A percentile compares a stretch with the other conserved stretches of the same genome.
Evolutionary conservation across 106 monocot genomes (phyloP).

Genomic region (Acorus calamus): DNA sequence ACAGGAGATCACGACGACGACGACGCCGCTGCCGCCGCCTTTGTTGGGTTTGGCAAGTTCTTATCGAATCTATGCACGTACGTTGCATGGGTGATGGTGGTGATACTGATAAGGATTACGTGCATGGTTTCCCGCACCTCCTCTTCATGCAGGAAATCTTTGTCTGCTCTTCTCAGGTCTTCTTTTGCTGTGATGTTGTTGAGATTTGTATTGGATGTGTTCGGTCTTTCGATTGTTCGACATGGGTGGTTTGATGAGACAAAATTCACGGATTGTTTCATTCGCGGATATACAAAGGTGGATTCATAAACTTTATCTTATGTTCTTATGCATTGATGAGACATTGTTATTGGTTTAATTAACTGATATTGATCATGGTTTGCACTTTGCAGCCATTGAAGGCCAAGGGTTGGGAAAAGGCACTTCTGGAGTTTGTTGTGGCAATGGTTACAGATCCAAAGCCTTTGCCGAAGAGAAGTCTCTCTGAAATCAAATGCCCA

Average conservation of each 20-base stretch:
- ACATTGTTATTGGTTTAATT: no score
- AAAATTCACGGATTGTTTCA: slow-evolving; percentile 49
- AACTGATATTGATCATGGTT: not conserved
- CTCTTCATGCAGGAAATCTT: slow-evolving; percentile 22
- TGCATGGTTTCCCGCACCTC: slow-evolving; percentile 24
- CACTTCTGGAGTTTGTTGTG: slow-evolving; percentile 60
- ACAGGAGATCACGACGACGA: not conserved
- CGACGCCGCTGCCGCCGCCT: no score
- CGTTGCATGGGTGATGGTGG: slow-evolving; percentile 13
- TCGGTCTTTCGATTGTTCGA: slow-evolving; percentile 41
- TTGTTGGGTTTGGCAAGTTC: slow-evolving; percentile 37
- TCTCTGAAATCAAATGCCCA: slow-evolving; percentile 68
- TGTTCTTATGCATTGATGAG: no score
- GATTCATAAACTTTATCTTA: not conserved
- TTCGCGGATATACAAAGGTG: slow-evolving; percentile 86
- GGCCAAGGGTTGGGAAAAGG: slow-evolving; percentile 71
- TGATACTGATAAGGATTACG: slow-evolving; percentile 26
- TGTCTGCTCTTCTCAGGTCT: slow-evolving; percentile 50
- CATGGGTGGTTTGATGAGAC: slow-evolving; percentile 81
- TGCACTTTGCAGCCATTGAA: slow-evolving; percentile 48
- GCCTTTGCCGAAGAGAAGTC: slow-evolving; percentile 31
- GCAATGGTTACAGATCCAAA: slow-evolving; percentile 51
- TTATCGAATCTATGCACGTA: slow-evolving; percentile 19
- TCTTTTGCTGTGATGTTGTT: slow-evolving; percentile 57
- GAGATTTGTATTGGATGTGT: slow-evolving; percentile 70